Evolutionary conservation across 495 filamentous ascomycete genomes (phyloP).

Genomic region (Baudoinia panamericana): DNA sequence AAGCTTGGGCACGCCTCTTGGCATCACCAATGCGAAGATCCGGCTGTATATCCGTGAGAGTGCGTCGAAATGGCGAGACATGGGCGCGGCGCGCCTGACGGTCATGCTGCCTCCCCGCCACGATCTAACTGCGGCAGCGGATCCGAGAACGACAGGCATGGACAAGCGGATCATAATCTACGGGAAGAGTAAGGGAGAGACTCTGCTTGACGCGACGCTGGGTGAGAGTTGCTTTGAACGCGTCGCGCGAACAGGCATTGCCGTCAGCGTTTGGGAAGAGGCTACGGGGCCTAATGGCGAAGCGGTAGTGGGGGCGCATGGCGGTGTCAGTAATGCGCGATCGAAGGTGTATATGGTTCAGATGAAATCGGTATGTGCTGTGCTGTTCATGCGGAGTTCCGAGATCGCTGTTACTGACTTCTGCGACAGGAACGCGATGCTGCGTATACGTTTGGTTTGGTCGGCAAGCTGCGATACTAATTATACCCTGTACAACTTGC

Average conservation of each 20-base stretch:
- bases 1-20: constrained; percentile 37
- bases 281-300: constrained; percentile 54
- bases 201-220: constrained; percentile 71
- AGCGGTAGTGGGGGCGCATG: constrained; percentile 52
- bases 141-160: constrained; percentile 27
- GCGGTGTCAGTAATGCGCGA: constrained; percentile 54
- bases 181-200: constrained; percentile 50
- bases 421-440: constrained; percentile 21
- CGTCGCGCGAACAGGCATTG: constrained; percentile 70
- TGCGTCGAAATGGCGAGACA: constrained; percentile 73
- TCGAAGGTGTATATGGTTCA: constrained; percentile 77
- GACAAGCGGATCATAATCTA: constrained; percentile 74
- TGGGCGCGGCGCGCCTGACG: constrained; percentile 68
- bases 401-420: constrained; percentile 1
- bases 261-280: constrained; percentile 77
- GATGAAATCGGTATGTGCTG: constrained; percentile 22
- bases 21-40: constrained; percentile 64
- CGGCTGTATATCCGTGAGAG: constrained; percentile 69
- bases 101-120: constrained; percentile 55
- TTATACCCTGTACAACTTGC: not conserved
- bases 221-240: constrained; percentile 74
- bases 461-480: constrained; percentile 23
- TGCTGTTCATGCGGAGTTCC: too few relatives aligned
- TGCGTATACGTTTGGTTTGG: constrained; percentile 24
- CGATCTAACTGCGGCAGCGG: constrained; percentile 21